A percentile compares a stretch with the other conserved stretches of the same genome.
Conservation (phyloP, 345 rosid species). For the Brassica cretica region DNA sequence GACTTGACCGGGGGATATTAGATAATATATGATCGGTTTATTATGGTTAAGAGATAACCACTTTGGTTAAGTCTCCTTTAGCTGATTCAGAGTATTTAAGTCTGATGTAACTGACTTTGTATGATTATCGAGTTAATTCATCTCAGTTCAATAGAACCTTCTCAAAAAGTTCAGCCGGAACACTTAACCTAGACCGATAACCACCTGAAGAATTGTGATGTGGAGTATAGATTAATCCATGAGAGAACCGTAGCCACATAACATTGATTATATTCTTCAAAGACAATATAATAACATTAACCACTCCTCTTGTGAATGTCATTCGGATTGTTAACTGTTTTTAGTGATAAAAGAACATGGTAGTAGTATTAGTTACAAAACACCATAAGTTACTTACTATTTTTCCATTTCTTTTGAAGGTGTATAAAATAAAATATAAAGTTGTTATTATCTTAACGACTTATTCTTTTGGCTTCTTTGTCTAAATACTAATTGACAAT, state of each 20-base stretch:
- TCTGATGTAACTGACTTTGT: too few relatives aligned
- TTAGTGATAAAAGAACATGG: neutral
- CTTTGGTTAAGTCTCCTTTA: too few relatives aligned
- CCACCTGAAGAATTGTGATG: neutral
- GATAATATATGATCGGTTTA: too few relatives aligned
- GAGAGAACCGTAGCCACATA: neutral
- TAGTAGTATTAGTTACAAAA: neutral
- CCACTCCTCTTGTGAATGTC: neutral
- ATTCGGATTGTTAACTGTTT: neutral
- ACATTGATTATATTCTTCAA: neutral
- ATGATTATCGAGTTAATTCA: too few relatives aligned
- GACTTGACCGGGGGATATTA: too few relatives aligned
- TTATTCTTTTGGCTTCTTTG: slow-evolving; percentile 6
- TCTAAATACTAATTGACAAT: slow-evolving; percentile 1
- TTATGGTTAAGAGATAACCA: too few relatives aligned
- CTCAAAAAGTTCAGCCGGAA: neutral
- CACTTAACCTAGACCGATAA: neutral
- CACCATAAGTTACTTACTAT: neutral
- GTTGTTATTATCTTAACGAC: slow-evolving; percentile 17
- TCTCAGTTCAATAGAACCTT: neutral
- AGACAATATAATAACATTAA: neutral
- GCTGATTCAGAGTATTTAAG: too few relatives aligned
- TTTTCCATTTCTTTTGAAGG: neutral
- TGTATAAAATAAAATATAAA: neutral
- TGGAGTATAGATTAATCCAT: neutral